A percentile compares a stretch with the other conserved stretches of the same genome.
Evolutionary conservation across 306 rosid species (phyloP).

Genomic region (Phaseolus lunatus): DNA sequence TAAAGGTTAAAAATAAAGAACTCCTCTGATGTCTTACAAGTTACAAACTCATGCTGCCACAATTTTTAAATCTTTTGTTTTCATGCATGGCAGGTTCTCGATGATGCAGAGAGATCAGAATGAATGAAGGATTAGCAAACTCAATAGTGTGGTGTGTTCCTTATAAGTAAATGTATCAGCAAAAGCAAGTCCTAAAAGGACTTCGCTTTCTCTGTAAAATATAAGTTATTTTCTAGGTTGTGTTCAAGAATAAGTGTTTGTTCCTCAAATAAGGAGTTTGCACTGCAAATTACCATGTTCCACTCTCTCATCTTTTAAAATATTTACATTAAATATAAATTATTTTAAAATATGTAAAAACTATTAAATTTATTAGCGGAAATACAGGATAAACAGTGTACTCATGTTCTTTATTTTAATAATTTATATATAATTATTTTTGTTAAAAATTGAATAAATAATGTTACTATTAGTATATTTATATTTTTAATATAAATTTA

Average conservation of each 20-base stretch:
- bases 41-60: no score
- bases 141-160: background rate
- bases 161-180: background rate
- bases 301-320: background rate
- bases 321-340: background rate
- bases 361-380: background rate
- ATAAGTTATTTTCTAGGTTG: background rate
- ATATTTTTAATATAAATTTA: no score
- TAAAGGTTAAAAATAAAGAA: no score
- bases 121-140: conserved; percentile 25
- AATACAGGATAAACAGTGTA: no score
- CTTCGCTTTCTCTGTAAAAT: conserved; percentile 26
- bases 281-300: background rate
- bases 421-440: no score
- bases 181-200: conserved; percentile 1
- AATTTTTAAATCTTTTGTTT: no score
- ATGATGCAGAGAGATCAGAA: conserved; percentile 19
- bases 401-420: no score
- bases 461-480: no score
- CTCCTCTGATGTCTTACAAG: no score
- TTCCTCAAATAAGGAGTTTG: background rate
- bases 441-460: no score
- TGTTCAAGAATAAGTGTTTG: background rate
- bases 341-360: background rate
- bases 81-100: conserved; percentile 47